Percentiles rank a stretch among this genome's conserved stretches.
Conservation (phyloP, 2,329 filamentous ascomycete genomes). For the Endoconidiophora polonica region DNA sequence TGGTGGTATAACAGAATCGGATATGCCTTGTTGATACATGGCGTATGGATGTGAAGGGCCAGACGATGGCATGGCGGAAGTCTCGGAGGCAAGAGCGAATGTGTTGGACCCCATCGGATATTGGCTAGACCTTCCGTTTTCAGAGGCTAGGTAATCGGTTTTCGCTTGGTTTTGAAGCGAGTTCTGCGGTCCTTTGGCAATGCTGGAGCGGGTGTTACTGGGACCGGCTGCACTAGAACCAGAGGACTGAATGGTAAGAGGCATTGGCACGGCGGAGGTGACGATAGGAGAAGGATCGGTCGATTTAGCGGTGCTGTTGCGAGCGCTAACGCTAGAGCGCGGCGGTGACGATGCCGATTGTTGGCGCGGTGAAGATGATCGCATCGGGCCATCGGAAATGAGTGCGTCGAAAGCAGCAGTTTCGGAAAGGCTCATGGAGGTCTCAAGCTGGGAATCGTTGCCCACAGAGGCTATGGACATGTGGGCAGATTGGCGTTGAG, state of each 20-base stretch:
- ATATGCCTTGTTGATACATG: constrained; percentile 13
- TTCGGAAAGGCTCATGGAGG: not conserved
- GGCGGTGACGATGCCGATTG: not conserved
- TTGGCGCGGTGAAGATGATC: not conserved
- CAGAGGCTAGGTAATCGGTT: constrained; percentile 7
- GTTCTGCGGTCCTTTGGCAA: constrained; percentile 1
- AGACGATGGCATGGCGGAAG: constrained; percentile 2
- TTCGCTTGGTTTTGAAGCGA: constrained; percentile 1
- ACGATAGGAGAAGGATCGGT: not conserved
- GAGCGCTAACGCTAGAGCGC: not conserved
- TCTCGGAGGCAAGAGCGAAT: constrained; percentile 9
- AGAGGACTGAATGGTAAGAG: not conserved
- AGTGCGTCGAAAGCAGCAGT: constrained; percentile 11
- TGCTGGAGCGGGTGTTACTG: not conserved
- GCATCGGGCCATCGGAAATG: constrained; percentile 9
- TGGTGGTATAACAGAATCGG: constrained; percentile 1
- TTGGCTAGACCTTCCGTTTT: not conserved
- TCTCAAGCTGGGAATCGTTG: not conserved
- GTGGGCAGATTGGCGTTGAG: constrained; percentile 5
- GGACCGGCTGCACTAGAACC: not conserved
- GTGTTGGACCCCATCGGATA: constrained; percentile 4
- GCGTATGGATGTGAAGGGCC: constrained; percentile 12
- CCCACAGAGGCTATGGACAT: constrained; percentile 1
- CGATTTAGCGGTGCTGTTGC: not conserved
- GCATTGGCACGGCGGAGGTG: not conserved